phyloP scores from a whole-genome alignment of 1,284 basidiomycete genomes.

The Microbotryomycetes sp. region DNA sequence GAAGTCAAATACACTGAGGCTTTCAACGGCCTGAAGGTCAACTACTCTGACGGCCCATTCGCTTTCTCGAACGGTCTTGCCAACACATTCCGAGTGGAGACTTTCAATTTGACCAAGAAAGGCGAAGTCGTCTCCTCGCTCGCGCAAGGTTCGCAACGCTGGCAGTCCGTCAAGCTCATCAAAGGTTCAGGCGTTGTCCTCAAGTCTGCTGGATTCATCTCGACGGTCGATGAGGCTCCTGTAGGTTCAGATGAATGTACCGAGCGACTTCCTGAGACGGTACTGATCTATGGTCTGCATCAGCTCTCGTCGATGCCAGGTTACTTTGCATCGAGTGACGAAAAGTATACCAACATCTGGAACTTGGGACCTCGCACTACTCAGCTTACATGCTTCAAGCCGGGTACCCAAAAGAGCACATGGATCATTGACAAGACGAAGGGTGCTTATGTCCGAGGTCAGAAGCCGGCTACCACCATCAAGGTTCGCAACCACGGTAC shows the following conservation, averaged over 20 bases:
- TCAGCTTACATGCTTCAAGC: slow-evolving; percentile 3
- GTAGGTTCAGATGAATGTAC: not conserved
- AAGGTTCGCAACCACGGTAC: not conserved
- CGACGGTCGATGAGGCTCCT: not conserved
- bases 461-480: slow-evolving; percentile 10
- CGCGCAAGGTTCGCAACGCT: slow-evolving; percentile 1
- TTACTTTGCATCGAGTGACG: slow-evolving; percentile 3
- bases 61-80: slow-evolving; percentile 4
- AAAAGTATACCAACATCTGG: slow-evolving; percentile 4
- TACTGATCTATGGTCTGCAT: too few species aligned
- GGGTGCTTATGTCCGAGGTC: slow-evolving; percentile 6
- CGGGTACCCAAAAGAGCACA: slow-evolving; percentile 4
- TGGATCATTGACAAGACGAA: slow-evolving; percentile 1
- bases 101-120: slow-evolving; percentile 1
- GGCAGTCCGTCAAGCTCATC: slow-evolving; percentile 10
- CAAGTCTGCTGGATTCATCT: slow-evolving; percentile 1
- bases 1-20: slow-evolving; percentile 6
- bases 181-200: not conserved
- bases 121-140: slow-evolving; percentile 5
- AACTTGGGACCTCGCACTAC: slow-evolving; percentile 1
- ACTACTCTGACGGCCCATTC: slow-evolving; percentile 7
- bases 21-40: not conserved
- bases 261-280: not conserved
- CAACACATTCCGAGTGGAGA: slow-evolving; percentile 10
- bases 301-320: slow-evolving; percentile 3